Base-by-base conservation (phyloP, 805 yeast genomes). In the Pichia nanzhaoensis region DNA sequence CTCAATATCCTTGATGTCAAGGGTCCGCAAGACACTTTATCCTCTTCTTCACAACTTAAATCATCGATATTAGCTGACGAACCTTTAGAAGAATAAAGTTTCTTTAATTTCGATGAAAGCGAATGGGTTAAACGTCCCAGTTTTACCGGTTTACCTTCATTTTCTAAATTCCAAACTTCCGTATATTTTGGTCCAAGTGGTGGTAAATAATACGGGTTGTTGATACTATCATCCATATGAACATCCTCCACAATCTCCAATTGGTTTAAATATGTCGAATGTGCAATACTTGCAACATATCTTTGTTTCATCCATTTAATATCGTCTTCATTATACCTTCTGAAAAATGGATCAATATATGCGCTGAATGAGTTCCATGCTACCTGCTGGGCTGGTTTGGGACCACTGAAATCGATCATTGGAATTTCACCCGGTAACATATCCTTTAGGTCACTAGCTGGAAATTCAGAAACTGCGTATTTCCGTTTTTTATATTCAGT, bases 361-460 rank as follows among this genome's bases (percentile, higher is more conserved):
- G 90, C 67, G 52, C 86, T 84, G 60, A 86, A 93, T 0, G 99
- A 90, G 12, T 85, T 73, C 60, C 85, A 89, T 58, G 89, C 96
- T 16, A 91, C 93, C 66, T 93, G 99, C 62, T 88, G 91, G 2
- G 88, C 65, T 17, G 90, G 90, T 57, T 90, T 91, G 13, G 82
- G 78, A 50, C 80, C 78, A 5, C 96, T 82, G 54, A 86, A 88
- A 63, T 93, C 98, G 45, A 73, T 75, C 60, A 85, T 80, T 10
- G 99, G 99, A 21, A 89, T 81, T 31, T 72, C 78, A 3, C 99
- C 99, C 0, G 99, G 96, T 27, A 93, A 68, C 50, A 84, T 63
- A 45, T 80, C 83, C 52, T 78, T 71, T 37, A 93, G 67, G 58
- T 90, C 95, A 34, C 71, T 71, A 28, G 80, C 76, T 0, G 99